Percentiles rank a stretch among this genome's conserved stretches.
These are phyloP conservation scores for Zychaea mexicana DNA, from an alignment of 371 early-diverging fungal species.

Conservation along the genomic window DNA sequence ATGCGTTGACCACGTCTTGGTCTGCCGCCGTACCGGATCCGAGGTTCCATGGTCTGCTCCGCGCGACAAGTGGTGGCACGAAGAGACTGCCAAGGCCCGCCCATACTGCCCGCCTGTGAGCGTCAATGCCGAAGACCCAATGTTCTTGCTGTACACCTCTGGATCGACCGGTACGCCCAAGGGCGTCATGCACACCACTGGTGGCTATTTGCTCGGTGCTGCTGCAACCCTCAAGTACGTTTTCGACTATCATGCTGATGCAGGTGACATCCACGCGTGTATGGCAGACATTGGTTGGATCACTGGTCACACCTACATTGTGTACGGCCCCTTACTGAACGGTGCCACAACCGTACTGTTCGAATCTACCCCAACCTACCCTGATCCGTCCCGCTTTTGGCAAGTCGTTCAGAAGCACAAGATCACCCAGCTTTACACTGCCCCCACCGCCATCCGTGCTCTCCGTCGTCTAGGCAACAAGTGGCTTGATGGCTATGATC, in stretches of 20 bases:
- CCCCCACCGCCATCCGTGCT: constrained; percentile 98
- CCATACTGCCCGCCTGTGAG: constrained; percentile 82
- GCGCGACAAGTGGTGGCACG: constrained; percentile 92
- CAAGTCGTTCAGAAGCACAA: constrained; percentile 84
- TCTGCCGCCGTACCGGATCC: constrained; percentile 85
- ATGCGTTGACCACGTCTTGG: constrained; percentile 81
- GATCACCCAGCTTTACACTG: constrained; percentile 98
- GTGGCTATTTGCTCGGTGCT: constrained; percentile 95
- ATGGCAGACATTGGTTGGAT: constrained; percentile 85
- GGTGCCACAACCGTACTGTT: constrained; percentile 95
- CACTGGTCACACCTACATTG: constrained; percentile 88
- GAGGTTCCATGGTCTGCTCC: constrained; percentile 71
- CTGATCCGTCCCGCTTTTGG: constrained; percentile 85
- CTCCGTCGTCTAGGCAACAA: constrained; percentile 87
- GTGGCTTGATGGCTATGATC: constrained; percentile 73
- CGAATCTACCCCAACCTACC: constrained; percentile 90
- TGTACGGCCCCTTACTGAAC: constrained; percentile 93
- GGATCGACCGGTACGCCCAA: constrained; percentile 97
- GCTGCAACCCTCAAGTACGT: constrained; percentile 88
- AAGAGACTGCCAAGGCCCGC: constrained; percentile 73
- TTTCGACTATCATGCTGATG: constrained; percentile 79
- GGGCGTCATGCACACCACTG: constrained; percentile 93
- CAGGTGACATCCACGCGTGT: constrained; percentile 84
- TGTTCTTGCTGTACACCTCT: constrained; percentile 97
- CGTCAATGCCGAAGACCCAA: constrained; percentile 91